phyloP scores from a whole-genome alignment of 2,329 filamentous ascomycete species.

The Trichoderma gracile region DNA sequence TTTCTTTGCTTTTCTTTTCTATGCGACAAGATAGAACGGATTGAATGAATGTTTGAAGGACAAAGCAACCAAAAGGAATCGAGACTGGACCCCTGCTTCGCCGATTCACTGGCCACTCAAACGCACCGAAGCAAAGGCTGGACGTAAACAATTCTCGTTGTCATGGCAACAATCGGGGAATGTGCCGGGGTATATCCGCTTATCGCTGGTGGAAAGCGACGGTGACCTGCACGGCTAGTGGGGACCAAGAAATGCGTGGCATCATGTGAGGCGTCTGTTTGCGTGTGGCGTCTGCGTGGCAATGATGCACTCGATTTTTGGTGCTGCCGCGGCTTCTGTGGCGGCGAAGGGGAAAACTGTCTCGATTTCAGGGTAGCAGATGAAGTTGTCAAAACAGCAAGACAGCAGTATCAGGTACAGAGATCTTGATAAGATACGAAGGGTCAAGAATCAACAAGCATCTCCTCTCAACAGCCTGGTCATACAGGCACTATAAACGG shows the following conservation, averaged over 20 bases:
- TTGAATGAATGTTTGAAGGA: too few species aligned
- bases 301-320: too few species aligned
- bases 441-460: too few species aligned
- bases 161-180: constrained; percentile 40
- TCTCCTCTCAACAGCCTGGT: background rate
- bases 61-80: constrained; percentile 2
- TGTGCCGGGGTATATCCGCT: constrained; percentile 31
- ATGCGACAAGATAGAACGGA: background rate
- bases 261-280: background rate
- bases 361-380: background rate
- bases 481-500: background rate
- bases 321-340: too few species aligned
- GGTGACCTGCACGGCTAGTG: constrained; percentile 1
- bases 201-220: constrained; percentile 28
- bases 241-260: background rate
- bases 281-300: too few species aligned
- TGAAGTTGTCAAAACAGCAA: background rate
- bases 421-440: too few species aligned
- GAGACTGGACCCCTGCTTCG: constrained; percentile 9
- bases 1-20: background rate
- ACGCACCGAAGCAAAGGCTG: constrained; percentile 26
- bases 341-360: background rate
- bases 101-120: constrained; percentile 24
- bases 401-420: too few species aligned
- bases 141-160: constrained; percentile 43